A percentile compares a stretch with the other conserved stretches of the same genome.
Evolutionary conservation across 2,329 filamentous ascomycete species (phyloP).

Genomic region (Colletotrichum filicis): DNA sequence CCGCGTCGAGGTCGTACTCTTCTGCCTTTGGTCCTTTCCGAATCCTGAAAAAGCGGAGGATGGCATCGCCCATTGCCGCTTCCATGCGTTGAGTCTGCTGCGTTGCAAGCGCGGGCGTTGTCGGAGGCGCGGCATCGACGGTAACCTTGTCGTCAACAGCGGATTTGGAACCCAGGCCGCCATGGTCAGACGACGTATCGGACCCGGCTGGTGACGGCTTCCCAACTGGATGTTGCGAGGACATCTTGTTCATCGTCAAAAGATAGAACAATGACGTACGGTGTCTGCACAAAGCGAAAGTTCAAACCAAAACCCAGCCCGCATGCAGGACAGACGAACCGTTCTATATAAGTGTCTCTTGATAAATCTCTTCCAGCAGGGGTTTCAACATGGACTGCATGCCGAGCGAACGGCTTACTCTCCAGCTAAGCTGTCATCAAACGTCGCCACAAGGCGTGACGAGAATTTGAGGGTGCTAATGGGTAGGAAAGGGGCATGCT

Average conservation of each 20-base stretch:
- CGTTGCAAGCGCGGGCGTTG: conserved; percentile 40
- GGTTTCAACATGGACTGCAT: not conserved
- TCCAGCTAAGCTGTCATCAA: not conserved
- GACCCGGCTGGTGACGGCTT: conserved; percentile 17
- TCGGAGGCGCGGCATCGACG: not conserved
- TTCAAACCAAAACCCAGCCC: not conserved
- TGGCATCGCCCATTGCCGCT: conserved; percentile 43
- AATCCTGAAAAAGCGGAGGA: conserved; percentile 46
- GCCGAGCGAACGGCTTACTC: not conserved
- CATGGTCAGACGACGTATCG: conserved; percentile 27
- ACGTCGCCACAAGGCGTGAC: not conserved
- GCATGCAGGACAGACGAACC: not conserved
- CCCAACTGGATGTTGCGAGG: conserved; percentile 4
- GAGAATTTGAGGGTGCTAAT: not conserved
- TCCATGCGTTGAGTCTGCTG: conserved; percentile 44
- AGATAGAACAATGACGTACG: not conserved
- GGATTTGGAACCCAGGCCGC: conserved; percentile 5
- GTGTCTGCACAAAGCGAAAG: not conserved
- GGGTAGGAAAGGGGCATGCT: not conserved
- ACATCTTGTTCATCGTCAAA: conserved; percentile 5
- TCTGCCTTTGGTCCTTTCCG: conserved; percentile 43
- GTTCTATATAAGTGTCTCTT: not conserved
- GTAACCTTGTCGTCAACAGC: not conserved
- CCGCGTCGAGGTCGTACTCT: conserved; percentile 43
- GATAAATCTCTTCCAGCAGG: not conserved